Conservation (phyloP, 2,329 filamentous ascomycete species). For the Verticillium zaregamsianum region DNA sequence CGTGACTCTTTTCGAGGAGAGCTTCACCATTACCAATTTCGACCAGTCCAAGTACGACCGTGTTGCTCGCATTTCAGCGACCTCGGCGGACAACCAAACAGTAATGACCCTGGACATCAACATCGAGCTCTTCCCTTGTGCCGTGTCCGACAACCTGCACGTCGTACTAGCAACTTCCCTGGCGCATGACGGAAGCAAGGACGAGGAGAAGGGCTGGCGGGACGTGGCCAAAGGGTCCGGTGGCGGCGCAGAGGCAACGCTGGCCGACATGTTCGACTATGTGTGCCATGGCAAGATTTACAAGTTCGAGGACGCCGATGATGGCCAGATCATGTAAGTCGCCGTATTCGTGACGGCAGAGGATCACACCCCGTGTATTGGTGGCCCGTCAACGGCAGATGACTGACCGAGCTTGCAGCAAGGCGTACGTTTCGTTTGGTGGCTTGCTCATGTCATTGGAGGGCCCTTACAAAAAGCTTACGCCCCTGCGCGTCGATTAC, state of each 20-base stretch:
- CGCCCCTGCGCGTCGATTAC: constrained; percentile 85
- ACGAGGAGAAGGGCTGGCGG: constrained; percentile 76
- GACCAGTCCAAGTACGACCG: constrained; percentile 93
- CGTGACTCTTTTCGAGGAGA: constrained; percentile 89
- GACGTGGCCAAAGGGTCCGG: constrained; percentile 54
- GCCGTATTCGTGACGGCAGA: neutral
- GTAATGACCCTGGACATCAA: constrained; percentile 89
- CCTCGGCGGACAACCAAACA: constrained; percentile 69
- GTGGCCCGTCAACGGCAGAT: neutral
- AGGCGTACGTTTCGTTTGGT: constrained; percentile 91
- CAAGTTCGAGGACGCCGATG: constrained; percentile 74
- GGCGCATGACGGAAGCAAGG: constrained; percentile 78
- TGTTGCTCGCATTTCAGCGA: constrained; percentile 78
- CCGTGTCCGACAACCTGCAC: constrained; percentile 70
- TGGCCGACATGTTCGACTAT: constrained; percentile 81
- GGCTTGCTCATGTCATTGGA: constrained; percentile 86
- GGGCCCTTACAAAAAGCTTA: constrained; percentile 94
- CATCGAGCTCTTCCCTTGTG: constrained; percentile 81
- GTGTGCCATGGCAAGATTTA: constrained; percentile 88
- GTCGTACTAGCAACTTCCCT: constrained; percentile 82
- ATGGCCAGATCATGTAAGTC: constrained; percentile 81
- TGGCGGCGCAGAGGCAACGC: constrained; percentile 49
- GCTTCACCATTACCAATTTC: constrained; percentile 75
- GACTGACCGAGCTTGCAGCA: constrained; percentile 50
- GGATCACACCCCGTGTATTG: neutral